phyloP scores from a whole-genome alignment of 345 rosid species.

The Gossypium anomalum region DNA sequence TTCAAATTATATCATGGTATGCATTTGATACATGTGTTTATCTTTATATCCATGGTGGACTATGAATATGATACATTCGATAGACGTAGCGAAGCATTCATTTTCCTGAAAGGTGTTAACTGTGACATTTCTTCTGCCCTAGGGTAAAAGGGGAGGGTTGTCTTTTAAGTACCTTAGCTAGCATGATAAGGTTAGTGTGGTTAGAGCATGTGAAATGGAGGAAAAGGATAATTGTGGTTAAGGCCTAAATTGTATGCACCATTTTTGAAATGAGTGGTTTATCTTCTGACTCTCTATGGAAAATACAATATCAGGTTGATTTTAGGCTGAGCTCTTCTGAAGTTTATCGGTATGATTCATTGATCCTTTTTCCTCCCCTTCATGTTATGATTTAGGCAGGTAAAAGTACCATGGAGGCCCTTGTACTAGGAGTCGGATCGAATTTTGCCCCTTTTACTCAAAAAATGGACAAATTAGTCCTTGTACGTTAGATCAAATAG shows the following conservation, averaged over 20 bases:
- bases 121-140: neutral
- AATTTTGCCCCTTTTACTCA: no score
- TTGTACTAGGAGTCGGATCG: no score
- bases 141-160: neutral
- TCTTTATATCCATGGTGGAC: neutral
- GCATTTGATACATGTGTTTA: neutral
- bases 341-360: neutral
- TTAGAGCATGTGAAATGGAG: constrained; percentile 5
- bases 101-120: neutral
- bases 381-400: neutral
- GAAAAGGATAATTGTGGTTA: neutral
- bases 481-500: no score
- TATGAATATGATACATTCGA: neutral
- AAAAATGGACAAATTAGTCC: no score
- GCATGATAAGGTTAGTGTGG: neutral
- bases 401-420: no score
- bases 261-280: neutral
- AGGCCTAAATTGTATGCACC: neutral
- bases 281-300: neutral
- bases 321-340: neutral
- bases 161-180: neutral
- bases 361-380: neutral
- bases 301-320: neutral
- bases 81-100: neutral
- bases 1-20: neutral